Conservation (phyloP, 352 stramenopile species). For the Phytophthora pini region DNA sequence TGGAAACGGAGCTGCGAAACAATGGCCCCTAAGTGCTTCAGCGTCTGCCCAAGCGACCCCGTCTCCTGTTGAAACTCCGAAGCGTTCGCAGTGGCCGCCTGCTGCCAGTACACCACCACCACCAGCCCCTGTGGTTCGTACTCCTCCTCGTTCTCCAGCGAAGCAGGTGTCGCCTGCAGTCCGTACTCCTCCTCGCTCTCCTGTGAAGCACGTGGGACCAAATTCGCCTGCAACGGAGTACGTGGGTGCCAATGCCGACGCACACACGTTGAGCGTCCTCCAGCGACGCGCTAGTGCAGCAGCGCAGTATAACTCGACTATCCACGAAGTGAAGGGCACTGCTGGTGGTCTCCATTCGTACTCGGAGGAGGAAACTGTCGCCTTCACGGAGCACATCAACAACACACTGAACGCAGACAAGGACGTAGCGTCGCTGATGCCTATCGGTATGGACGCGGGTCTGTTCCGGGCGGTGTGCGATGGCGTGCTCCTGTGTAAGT, state of each 20-base stretch:
- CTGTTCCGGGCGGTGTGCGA: constrained; percentile 87
- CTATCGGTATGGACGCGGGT: constrained; percentile 79
- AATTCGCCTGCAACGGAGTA: constrained; percentile 13
- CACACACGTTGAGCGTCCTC: constrained; percentile 62
- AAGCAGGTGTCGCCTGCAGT: constrained; percentile 6
- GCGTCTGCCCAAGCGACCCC: background rate
- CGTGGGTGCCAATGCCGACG: constrained; percentile 36
- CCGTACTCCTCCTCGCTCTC: constrained; percentile 28
- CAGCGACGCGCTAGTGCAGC: constrained; percentile 70
- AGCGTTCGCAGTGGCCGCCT: constrained; percentile 62
- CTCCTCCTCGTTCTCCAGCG: constrained; percentile 29
- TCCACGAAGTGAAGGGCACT: constrained; percentile 83
- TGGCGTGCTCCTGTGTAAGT: constrained; percentile 91
- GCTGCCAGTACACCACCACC: constrained; percentile 34
- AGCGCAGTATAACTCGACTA: constrained; percentile 67
- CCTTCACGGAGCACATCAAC: constrained; percentile 95
- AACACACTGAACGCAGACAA: constrained; percentile 79
- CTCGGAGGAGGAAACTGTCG: constrained; percentile 90
- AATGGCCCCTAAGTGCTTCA: constrained; percentile 46
- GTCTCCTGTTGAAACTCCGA: constrained; percentile 29
- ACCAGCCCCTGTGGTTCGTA: constrained; percentile 20
- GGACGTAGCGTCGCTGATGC: constrained; percentile 68
- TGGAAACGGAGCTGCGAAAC: constrained; percentile 38
- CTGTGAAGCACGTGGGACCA: constrained; percentile 23
- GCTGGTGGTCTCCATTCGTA: constrained; percentile 87